Percentiles rank a stretch among this genome's conserved stretches.
phyloP scores from a whole-genome alignment of 2,329 filamentous ascomycete genomes.

The Beauveria brongniartii region DNA sequence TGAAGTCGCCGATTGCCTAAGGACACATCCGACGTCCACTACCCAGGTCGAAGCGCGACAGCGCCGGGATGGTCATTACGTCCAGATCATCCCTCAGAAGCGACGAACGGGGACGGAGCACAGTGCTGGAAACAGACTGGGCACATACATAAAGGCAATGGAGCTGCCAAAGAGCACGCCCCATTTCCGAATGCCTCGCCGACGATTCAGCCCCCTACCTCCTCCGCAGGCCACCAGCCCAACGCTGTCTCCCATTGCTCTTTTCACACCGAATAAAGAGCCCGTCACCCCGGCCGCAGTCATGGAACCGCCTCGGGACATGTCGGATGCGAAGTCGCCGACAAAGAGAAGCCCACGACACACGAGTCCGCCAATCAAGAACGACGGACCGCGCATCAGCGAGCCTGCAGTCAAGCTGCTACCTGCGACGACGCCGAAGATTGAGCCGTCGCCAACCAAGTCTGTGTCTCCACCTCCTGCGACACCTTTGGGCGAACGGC shows the following conservation, averaged over 20 bases:
- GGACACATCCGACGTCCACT: neutral
- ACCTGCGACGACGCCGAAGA: constrained; percentile 19
- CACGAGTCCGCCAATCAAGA: constrained; percentile 20
- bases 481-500: constrained; percentile 17
- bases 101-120: constrained; percentile 17
- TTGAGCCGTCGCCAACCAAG: constrained; percentile 24
- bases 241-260: neutral
- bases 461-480: constrained; percentile 19
- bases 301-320: constrained; percentile 16
- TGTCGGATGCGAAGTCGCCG: constrained; percentile 22
- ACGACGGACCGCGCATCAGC: constrained; percentile 19
- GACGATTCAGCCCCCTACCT: neutral
- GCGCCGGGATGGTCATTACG: constrained; percentile 7
- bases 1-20: constrained; percentile 17
- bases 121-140: constrained; percentile 20
- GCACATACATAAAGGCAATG: constrained; percentile 19
- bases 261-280: constrained; percentile 14
- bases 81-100: constrained; percentile 21
- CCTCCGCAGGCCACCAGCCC: neutral
- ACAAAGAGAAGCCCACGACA: constrained; percentile 23
- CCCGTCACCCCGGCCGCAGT: constrained; percentile 19
- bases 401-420: constrained; percentile 22
- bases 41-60: neutral
- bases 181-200: neutral
- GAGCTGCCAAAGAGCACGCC: constrained; percentile 17